These are phyloP conservation scores for Prinsepia uniflora DNA, from an alignment of 306 rosid species.

Conservation along the genomic window DNA sequence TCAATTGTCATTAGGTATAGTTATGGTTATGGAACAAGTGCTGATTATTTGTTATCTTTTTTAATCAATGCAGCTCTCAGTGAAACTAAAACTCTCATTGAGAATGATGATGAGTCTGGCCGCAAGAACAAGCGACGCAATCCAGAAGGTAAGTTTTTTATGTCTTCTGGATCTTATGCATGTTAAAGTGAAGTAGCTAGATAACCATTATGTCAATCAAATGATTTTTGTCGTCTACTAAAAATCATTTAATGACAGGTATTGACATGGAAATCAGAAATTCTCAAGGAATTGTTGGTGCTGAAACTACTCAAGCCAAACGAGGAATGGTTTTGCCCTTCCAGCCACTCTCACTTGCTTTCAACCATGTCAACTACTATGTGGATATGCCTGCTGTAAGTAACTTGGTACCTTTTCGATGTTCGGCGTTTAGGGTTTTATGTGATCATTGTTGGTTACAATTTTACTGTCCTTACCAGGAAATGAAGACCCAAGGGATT, in stretches of 20 bases:
- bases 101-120: conserved; percentile 7
- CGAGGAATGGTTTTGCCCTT: conserved; percentile 24
- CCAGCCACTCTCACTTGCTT: conserved; percentile 26
- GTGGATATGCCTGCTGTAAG: conserved; percentile 27
- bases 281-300: conserved; percentile 14
- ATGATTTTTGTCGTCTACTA: background rate
- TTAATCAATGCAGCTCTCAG: conserved; percentile 9
- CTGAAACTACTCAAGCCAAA: background rate
- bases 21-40: background rate
- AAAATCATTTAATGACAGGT: background rate
- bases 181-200: background rate
- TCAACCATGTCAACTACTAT: conserved; percentile 24
- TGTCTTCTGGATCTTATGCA: background rate
- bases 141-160: conserved; percentile 7
- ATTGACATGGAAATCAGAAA: conserved; percentile 19
- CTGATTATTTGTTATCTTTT: conserved; percentile 1
- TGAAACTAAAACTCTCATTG: conserved; percentile 20
- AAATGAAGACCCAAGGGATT: conserved; percentile 21
- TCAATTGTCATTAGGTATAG: background rate
- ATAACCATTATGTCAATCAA: background rate
- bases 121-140: conserved; percentile 9
- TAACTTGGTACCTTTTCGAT: background rate
- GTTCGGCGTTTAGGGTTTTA: background rate
- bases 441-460: background rate
- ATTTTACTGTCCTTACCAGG: conserved; percentile 12